Base-by-base conservation (phyloP, 2,329 filamentous ascomycete genomes). In the Knufia petricola region DNA sequence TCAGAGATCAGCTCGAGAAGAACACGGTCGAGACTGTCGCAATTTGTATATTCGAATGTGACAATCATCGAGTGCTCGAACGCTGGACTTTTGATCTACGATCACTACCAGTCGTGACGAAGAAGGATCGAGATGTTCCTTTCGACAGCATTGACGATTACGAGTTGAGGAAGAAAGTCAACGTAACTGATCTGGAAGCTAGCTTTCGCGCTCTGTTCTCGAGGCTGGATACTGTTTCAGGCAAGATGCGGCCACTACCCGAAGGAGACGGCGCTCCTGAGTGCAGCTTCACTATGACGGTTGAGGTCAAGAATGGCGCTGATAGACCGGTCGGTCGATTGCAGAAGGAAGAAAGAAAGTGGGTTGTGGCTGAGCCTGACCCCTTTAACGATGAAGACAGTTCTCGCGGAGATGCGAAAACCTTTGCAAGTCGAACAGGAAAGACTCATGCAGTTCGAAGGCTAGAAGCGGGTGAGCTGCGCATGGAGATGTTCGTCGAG, bases 401-500 rank as follows among this genome's bases (percentile, higher is more conserved):
- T 4, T 24, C 34, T 28, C 46, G 37, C n/a, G 24, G n/a, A 41
- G 17, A n/a, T 7, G 12, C 31, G 9, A n/a, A 12, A 10, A 23
- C 26, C 9, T 21, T 21, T 9, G 21, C 31, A n/a, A 38, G 9
- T 21, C 4, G 39, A 32, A 31, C 19, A 64, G 50, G 76, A 73
- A 76, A 69, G 58, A 79, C 77, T 10, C 76, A 74, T 41, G 78
- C 82, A 1, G 69, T 86, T 38, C 71, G 82, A 54, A 71, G 74
- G 26, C 74, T 85, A 15, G 75, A 81, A 56, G 76, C 78, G 2
- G 82, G 81, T 3, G 78, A 82, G 50, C 76, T 85, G 61, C 68
- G 76, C 20, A 73, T 85, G 59, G 82, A 85, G 61, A 71, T 81
- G 50, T 85, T 81, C 81, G 74, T 85, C 49, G 82, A 86, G 64